phyloP scores from a whole-genome alignment of 1,284 basidiomycete species.

The Pisolithus thermaeus region DNA sequence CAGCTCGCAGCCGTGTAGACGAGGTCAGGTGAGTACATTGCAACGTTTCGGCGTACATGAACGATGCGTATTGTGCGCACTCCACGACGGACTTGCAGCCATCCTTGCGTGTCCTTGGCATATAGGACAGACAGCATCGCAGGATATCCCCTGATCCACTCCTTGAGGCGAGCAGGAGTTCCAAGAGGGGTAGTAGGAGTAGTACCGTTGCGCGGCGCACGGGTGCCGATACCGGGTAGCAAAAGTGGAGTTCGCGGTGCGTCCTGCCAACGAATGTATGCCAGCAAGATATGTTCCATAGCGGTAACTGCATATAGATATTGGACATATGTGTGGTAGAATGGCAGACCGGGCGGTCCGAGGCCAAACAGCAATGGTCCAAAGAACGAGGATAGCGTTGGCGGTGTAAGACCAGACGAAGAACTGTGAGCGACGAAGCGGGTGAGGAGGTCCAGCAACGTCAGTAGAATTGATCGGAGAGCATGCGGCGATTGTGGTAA shows the following conservation, averaged over 20 bases:
- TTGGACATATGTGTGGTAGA: constrained; percentile 72
- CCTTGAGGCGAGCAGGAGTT: constrained; percentile 72
- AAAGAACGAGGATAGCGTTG: constrained; percentile 80
- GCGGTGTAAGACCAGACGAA: constrained; percentile 77
- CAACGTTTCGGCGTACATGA: constrained; percentile 69
- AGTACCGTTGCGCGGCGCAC: constrained; percentile 37
- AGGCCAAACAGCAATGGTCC: constrained; percentile 81
- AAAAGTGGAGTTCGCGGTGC: constrained; percentile 33
- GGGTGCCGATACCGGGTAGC: constrained; percentile 28
- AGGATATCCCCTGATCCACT: constrained; percentile 86
- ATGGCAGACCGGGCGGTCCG: constrained; percentile 54
- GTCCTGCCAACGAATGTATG: constrained; percentile 81
- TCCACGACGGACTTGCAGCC: constrained; percentile 59
- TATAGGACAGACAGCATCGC: constrained; percentile 46
- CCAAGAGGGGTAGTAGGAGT: constrained; percentile 53
- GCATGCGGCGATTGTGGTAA: constrained; percentile 47
- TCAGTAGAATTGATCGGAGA: constrained; percentile 56
- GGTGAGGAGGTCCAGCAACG: constrained; percentile 68
- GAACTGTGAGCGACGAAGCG: constrained; percentile 80
- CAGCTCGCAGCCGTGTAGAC: constrained; percentile 69
- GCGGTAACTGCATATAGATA: constrained; percentile 80
- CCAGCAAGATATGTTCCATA: constrained; percentile 81
- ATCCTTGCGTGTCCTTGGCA: constrained; percentile 36
- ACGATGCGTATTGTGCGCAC: constrained; percentile 68
- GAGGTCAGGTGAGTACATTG: constrained; percentile 78